phyloP scores from a whole-genome alignment of 2,329 filamentous ascomycete genomes.

The Rugonectria rugulosa region DNA sequence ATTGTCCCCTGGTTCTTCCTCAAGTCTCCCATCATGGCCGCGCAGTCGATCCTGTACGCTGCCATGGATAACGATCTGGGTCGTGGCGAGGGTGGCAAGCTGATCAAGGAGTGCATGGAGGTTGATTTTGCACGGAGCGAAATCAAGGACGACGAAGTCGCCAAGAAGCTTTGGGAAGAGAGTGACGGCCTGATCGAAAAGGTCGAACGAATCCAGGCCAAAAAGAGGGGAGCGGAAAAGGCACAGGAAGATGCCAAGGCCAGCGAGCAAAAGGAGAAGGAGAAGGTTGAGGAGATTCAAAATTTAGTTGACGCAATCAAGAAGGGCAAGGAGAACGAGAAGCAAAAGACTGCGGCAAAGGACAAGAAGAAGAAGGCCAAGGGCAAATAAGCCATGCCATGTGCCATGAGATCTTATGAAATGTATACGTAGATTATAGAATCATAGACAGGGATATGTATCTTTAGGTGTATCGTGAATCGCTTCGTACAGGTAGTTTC shows the following conservation, averaged over 20 bases:
- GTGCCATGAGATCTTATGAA: slow-evolving; percentile 22
- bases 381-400: slow-evolving; percentile 24
- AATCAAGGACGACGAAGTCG: slow-evolving; percentile 78
- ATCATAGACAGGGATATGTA: slow-evolving; percentile 16
- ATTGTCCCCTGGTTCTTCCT: slow-evolving; percentile 85
- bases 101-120: slow-evolving; percentile 90
- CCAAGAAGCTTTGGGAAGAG: slow-evolving; percentile 88
- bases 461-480: slow-evolving; percentile 4
- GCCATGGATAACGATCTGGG: slow-evolving; percentile 81
- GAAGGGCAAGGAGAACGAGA: slow-evolving; percentile 47
- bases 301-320: slow-evolving; percentile 55
- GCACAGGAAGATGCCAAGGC: slow-evolving; percentile 45
- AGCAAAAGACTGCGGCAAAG: slow-evolving; percentile 31
- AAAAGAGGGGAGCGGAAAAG: slow-evolving; percentile 54
- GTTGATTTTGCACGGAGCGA: slow-evolving; percentile 76
- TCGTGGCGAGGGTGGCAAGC: slow-evolving; percentile 69
- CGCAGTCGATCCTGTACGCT: slow-evolving; percentile 86
- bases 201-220: slow-evolving; percentile 73
- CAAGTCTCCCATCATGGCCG: slow-evolving; percentile 83
- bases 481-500: slow-evolving; percentile 5
- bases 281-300: slow-evolving; percentile 42
- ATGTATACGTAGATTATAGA: slow-evolving; percentile 29
- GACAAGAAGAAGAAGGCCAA: slow-evolving; percentile 32
- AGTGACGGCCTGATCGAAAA: slow-evolving; percentile 86
- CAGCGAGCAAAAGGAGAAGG: slow-evolving; percentile 47